phyloP scores from a whole-genome alignment of 2,329 filamentous ascomycete species.

The Microsporum canis region DNA sequence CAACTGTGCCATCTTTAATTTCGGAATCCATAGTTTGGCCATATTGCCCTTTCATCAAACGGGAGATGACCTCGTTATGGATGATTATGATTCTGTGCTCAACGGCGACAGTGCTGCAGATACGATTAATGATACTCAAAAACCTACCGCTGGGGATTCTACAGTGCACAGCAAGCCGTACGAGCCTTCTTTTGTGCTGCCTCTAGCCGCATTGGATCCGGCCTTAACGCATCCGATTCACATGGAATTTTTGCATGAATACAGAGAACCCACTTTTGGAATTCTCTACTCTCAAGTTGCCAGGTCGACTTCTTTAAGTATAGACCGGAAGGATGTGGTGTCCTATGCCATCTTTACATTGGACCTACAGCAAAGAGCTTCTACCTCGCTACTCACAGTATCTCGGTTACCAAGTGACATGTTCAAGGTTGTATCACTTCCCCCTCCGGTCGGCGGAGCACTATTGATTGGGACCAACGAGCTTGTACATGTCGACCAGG shows the following conservation, averaged over 20 bases:
- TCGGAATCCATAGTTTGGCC: conserved; percentile 76
- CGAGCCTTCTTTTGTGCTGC: conserved; percentile 82
- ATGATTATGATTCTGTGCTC: conserved; percentile 75
- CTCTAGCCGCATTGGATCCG: conserved; percentile 78
- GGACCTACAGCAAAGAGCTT: conserved; percentile 84
- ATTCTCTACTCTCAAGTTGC: conserved; percentile 70
- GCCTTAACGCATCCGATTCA: conserved; percentile 79
- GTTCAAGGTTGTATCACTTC: conserved; percentile 68
- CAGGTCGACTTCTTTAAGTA: conserved; percentile 60
- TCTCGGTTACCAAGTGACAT: conserved; percentile 77
- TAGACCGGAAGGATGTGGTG: conserved; percentile 70
- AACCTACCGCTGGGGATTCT: conserved; percentile 9
- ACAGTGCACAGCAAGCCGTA: conserved; percentile 53
- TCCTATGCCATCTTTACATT: conserved; percentile 92
- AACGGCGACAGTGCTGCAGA: conserved; percentile 53
- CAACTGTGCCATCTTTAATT: conserved; percentile 88
- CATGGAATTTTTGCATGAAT: conserved; percentile 88
- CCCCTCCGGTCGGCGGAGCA: conserved; percentile 76
- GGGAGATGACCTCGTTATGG: conserved; percentile 81
- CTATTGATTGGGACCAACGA: conserved; percentile 81
- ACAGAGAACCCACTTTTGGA: conserved; percentile 93
- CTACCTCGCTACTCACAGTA: conserved; percentile 83
- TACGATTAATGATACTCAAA: conserved; percentile 26
- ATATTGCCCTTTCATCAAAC: conserved; percentile 84
- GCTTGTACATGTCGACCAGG: conserved; percentile 89